Evolutionary conservation across 768 basidiomycete genomes (phyloP), one percentile per base, ranked within the genome.

Genomic region (Macrolepiota albuminosa): DNA sequence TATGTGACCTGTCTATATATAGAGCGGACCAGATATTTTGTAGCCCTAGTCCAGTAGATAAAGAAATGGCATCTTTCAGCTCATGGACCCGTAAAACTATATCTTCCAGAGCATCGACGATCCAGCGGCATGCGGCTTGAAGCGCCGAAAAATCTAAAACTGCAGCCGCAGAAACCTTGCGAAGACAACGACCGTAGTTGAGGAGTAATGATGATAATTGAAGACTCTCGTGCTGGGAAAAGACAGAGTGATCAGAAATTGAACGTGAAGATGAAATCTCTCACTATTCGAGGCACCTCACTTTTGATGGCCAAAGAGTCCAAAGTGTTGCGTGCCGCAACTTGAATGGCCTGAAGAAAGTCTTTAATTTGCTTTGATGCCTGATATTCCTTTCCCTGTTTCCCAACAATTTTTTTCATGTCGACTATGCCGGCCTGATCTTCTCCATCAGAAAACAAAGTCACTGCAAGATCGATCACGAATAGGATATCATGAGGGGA

Each of bases 21-120:
- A n/a, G n/a, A n/a, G n/a, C n/a, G n/a, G n/a, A n/a, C n/a, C 93
- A 96, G 39, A 96, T 82, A 24, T 86, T 78, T 21, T 81, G 73
- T 69, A 95, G 74, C 26, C 88, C 89, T 29, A 84, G 76, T 4
- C 95, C 95, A n/a, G 84, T 81, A 7, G 84, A 83, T 16, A 86
- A 79, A 3, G 81, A 82, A 16, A 89, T 76, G 3, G 75, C 67
- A 5, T 77, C 71, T 40, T 78, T 74, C 3, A 95, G 73, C 6
- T 67, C 65, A 36, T 72, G 58, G 6, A 74, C 74, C 31, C 70
- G 64, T n/a, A 56, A 52, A 9, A 64, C 65, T 34, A 85, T 69
- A 14, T 67, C 62, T 14, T 73, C 63, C 2, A 87, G 67, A 3
- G 73, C 67, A 36, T 80, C 74, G 9, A 70, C 62, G 31, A 93